Base-by-base conservation (phyloP, 225 moss, liverwort and hornwort genomes). In the Polytrichum formosum region DNA sequence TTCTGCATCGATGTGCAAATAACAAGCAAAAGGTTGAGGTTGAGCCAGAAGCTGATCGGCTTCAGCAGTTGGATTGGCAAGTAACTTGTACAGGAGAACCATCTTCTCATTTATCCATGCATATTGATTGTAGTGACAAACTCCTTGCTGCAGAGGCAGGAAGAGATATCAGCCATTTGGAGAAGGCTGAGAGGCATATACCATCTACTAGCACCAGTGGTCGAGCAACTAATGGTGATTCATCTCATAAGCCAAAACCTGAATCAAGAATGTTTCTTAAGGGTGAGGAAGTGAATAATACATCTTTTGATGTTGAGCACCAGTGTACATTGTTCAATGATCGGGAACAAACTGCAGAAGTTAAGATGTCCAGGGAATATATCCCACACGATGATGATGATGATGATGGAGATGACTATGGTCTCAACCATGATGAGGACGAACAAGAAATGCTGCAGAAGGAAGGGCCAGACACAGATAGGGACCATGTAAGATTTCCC, bases 1-100 rank as follows among this genome's bases (percentile, higher is more conserved):
- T 13, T 46, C 46, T 16, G 16, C 46, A 46, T 46, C 16, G 46
- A 16, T 46, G 46, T 65, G 5, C 19, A 31, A 65, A 19, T 26
- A 72, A 79, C 53, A 74, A 82, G 37, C 79, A 79, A 61, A 82
- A 79, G 66, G 85, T 85, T 62, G 85, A 85, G 53, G 82, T 78
- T 22, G 70, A 75, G 74, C 72, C 75, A 56, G 82, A 80, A 35
- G 82, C 82, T 16, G 25, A 58, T 55, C 81, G 79, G 63, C 74
- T 76, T 61, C 68, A 68, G 66, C 73, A 74, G 20, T 54, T 66
- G 59, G 78, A 72, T 53, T 55, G 37, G 62, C 75, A 70, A 63
- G 70, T 23, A 64, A 75, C 55, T 66, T 73, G 79, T 71, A 76
- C 54, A 59, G 56, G 67, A 75, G 60, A 73, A 63, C 54, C 69